Evolutionary conservation across 108 stramenopile species (phyloP).

Genomic region (Nannochloropsis oceanica): DNA sequence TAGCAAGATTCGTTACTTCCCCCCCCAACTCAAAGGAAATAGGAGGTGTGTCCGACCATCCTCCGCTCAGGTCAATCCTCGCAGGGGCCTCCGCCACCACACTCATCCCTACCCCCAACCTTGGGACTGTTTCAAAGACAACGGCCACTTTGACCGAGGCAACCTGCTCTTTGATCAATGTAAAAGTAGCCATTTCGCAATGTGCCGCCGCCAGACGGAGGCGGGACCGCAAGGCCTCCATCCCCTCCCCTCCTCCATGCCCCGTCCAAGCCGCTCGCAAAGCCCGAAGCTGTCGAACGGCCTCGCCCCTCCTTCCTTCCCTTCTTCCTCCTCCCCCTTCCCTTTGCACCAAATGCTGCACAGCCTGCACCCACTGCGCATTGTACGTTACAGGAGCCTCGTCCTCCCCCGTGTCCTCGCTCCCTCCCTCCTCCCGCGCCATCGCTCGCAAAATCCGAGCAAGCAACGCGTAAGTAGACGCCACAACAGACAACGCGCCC

Average conservation of each 20-base stretch:
- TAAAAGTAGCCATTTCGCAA: not conserved
- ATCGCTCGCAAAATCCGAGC: not conserved
- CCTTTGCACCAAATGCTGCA: not conserved
- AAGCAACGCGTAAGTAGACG: not conserved
- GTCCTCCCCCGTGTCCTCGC: not conserved
- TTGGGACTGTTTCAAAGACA: not conserved
- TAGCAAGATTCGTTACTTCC: slow-evolving; percentile 23
- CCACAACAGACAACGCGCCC: not conserved
- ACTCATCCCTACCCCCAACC: slow-evolving; percentile 1
- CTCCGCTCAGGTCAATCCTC: slow-evolving; percentile 26
- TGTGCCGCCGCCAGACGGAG: not conserved
- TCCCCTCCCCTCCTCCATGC: too few species aligned
- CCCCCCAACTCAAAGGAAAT: slow-evolving; percentile 29
- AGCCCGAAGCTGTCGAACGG: not conserved
- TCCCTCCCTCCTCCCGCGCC: not conserved
- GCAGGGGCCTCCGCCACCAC: slow-evolving; percentile 23
- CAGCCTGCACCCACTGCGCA: not conserved
- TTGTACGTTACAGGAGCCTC: not conserved
- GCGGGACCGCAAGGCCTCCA: not conserved
- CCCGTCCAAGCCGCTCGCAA: not conserved
- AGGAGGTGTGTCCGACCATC: slow-evolving; percentile 32
- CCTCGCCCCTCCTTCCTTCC: not conserved
- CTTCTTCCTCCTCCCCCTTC: not conserved
- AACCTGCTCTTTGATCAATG: not conserved
- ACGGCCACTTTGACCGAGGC: not conserved